Percentiles rank a stretch among this genome's conserved stretches.
phyloP scores from a whole-genome alignment of 768 basidiomycete species.

The Naganishia vishniacii region DNA sequence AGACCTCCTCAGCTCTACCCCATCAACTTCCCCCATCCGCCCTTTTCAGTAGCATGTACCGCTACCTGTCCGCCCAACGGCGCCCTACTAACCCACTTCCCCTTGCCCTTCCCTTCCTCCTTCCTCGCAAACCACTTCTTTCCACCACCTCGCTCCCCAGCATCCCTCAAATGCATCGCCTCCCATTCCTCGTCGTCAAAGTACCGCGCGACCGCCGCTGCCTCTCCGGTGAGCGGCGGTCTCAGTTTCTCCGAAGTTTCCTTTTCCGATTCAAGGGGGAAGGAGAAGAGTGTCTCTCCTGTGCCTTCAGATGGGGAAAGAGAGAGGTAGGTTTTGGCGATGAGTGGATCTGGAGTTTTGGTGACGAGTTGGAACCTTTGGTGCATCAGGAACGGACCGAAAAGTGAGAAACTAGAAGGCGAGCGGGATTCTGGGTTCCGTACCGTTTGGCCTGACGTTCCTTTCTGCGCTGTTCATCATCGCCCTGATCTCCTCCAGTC shows the following conservation, averaged over 20 bases:
- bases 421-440: no score
- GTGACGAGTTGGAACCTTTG: slow-evolving; percentile 43
- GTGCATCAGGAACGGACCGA: background rate
- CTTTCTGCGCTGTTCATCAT: slow-evolving; percentile 31
- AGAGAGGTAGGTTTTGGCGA: slow-evolving; percentile 32
- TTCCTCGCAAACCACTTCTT: background rate
- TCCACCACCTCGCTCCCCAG: background rate
- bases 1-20: no score
- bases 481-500: slow-evolving; percentile 1
- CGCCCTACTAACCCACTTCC: background rate
- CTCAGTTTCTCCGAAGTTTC: background rate
- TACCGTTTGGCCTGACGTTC: slow-evolving; percentile 30
- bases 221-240: background rate
- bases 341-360: slow-evolving; percentile 35
- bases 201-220: background rate
- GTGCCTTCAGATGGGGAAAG: slow-evolving; percentile 17
- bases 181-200: background rate
- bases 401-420: background rate
- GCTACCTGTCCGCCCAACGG: background rate
- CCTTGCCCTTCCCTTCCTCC: background rate
- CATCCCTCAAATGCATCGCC: background rate
- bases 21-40: no score
- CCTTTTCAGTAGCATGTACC: no score
- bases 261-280: background rate
- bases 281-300: background rate